Evolutionary conservation across 176 grass and related monocot species (phyloP).

Genomic region (maize (Zea mays)): Zm-B73-REFERENCE-NAM-5.0 NC_050104.1:103162501-103163000

Average conservation of each 20-base stretch:
- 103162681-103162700: conserved; percentile 48
- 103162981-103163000: too few relatives aligned
- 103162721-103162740: conserved; percentile 71
- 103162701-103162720: conserved; percentile 76
- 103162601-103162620: background rate
- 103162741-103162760: conserved; percentile 96
- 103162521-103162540: conserved; percentile 95
- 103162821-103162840: background rate
- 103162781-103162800: conserved; percentile 73
- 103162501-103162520: conserved; percentile 84
- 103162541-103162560: conserved; percentile 74
- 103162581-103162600: background rate
- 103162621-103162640: background rate
- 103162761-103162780: conserved; percentile 89
- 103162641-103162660: background rate
- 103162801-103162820: conserved; percentile 22
- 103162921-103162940: too few relatives aligned
- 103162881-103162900: too few relatives aligned
- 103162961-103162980: too few relatives aligned
- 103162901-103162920: too few relatives aligned
- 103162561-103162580: background rate
- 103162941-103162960: too few relatives aligned
- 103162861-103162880: too few relatives aligned
- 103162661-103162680: conserved; percentile 72
- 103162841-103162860: too few relatives aligned